Conservation (phyloP, 495 filamentous ascomycete species). For the Parmelia sp. region DNA sequence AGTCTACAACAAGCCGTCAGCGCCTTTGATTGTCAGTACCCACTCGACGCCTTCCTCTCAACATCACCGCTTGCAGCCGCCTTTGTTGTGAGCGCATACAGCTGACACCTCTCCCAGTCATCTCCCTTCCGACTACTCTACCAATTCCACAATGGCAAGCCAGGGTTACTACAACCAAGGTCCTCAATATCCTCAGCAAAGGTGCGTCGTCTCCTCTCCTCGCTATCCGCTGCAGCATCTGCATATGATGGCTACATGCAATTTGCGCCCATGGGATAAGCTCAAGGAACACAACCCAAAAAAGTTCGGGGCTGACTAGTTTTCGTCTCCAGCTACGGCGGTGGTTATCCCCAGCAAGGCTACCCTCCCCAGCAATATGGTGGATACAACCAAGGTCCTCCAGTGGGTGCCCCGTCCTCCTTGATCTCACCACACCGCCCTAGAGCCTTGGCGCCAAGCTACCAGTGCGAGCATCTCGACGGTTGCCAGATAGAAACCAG, state of each 20-base stretch:
- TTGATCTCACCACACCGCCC: slow-evolving; percentile 26
- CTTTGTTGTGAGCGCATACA: slow-evolving; percentile 6
- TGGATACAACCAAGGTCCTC: slow-evolving; percentile 39
- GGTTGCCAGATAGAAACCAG: slow-evolving; percentile 18
- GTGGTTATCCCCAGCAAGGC: slow-evolving; percentile 30
- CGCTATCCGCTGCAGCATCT: slow-evolving; percentile 17
- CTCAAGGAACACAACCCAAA: neutral
- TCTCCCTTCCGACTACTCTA: neutral
- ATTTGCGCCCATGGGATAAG: neutral
- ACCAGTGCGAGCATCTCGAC: neutral
- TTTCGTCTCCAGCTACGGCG: slow-evolving; percentile 22
- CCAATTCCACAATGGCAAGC: slow-evolving; percentile 37
- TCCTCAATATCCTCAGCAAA: slow-evolving; percentile 36
- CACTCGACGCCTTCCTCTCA: neutral
- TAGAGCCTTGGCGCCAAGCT: slow-evolving; percentile 3
- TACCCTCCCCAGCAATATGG: slow-evolving; percentile 36
- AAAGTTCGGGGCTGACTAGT: slow-evolving; percentile 7
- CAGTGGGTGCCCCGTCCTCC: slow-evolving; percentile 21
- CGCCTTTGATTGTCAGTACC: slow-evolving; percentile 3
- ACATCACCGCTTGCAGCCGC: neutral
- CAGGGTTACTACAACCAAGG: slow-evolving; percentile 41
- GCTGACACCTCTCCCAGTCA: slow-evolving; percentile 8
- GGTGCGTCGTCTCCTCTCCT: slow-evolving; percentile 24
- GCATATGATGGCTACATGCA: neutral
- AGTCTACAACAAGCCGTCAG: neutral